Percentiles rank a stretch among this genome's conserved stretches.
These are phyloP conservation scores for Diplogelasinospora grovesii DNA, from an alignment of 495 filamentous ascomycete species.

Conservation along the genomic window DNA sequence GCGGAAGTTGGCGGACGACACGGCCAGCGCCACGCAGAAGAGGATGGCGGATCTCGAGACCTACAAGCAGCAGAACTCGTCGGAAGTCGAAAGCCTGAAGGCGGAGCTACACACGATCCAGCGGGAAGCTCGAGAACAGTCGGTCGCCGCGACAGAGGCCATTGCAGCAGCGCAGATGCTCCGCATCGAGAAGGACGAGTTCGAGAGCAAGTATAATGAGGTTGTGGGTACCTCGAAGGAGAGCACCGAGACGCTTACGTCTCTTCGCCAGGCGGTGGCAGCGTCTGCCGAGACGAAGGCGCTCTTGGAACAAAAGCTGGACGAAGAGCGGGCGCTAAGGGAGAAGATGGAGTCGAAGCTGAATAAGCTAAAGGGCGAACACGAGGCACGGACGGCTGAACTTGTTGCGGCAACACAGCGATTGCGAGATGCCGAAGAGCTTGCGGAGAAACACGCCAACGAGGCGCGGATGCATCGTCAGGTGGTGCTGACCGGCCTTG, in stretches of 20 bases:
- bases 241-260: constrained; percentile 62
- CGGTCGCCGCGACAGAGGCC: constrained; percentile 67
- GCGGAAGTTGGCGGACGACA: constrained; percentile 81
- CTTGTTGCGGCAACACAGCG: constrained; percentile 67
- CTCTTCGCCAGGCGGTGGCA: constrained; percentile 70
- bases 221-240: constrained; percentile 59
- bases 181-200: constrained; percentile 74
- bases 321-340: constrained; percentile 72
- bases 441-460: constrained; percentile 78
- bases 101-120: constrained; percentile 75
- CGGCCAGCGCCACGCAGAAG: constrained; percentile 71
- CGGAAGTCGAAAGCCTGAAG: constrained; percentile 77
- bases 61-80: constrained; percentile 71
- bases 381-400: constrained; percentile 77
- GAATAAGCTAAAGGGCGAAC: constrained; percentile 69
- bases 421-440: constrained; percentile 79
- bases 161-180: constrained; percentile 65
- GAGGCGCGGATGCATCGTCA: constrained; percentile 83
- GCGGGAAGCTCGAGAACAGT: constrained; percentile 68
- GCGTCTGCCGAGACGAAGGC: constrained; percentile 68
- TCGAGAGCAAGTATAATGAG: constrained; percentile 63
- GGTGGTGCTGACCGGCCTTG: constrained; percentile 75
- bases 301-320: constrained; percentile 72
- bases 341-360: constrained; percentile 77
- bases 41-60: constrained; percentile 74